Base-by-base conservation (phyloP, 164 flowering plant genomes). In the Piper longum region DNA sequence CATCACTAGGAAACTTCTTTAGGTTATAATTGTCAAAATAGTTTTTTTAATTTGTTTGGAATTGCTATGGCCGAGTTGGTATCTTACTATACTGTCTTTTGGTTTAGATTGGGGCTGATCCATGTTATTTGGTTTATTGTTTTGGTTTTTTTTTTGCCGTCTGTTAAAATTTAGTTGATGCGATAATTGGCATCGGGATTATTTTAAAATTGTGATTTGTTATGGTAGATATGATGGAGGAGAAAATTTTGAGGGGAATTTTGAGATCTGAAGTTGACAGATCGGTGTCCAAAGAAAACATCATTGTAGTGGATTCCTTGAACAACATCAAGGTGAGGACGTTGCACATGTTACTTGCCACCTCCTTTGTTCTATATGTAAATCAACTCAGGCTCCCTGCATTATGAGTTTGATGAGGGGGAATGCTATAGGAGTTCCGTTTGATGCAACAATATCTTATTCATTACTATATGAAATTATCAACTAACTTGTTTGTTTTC, bases 181-280 rank as follows among this genome's bases (percentile, higher is more conserved):
- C n/a, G 6, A 40, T 6, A 59, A 60, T 41, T 43, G 44, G 19
- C 13, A 14, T 42, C 62, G 5, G 44, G 5, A 42, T 60, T 60
- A 41, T 8, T 60, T 26, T 7, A 58, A 44, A 58, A 18, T 36
- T n/a, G 41, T 51, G 12, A 55, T 52, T 56, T 43, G 39, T 74
- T 69, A 58, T 70, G 60, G 40, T 64, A 61, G 75, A 85, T 67
- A 86, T 85, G 88, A 70, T 75, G 43, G 79, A 84, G 13, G 97
- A 90, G 79, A 90, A 90, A 81, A 90, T 86, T 63, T 67, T 90
- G 42, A 80, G 97, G 62, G 97, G 97, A 9, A 85, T 85, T 5
- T 84, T 90, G 42, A 77, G 95, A 66, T 90, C 97, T 59, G 92
- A 88, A 78, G 95, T 90, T 64, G 95, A 90, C 66, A 74, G 97